phyloP scores from a whole-genome alignment of 202 grass and related monocot genomes.

The Schoenoplectus triqueter region DNA sequence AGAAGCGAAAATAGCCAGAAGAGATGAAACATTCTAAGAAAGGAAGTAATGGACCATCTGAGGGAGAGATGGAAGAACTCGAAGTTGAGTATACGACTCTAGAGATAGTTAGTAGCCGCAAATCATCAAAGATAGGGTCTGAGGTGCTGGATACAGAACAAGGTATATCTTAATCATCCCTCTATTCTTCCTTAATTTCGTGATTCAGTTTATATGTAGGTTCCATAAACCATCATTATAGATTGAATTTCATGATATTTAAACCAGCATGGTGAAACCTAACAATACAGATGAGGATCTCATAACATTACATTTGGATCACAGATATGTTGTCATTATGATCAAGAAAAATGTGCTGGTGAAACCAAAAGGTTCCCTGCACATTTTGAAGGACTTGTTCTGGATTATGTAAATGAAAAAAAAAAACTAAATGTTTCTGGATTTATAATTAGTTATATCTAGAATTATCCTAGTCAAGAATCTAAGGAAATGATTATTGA shows the following conservation, averaged over 20 bases:
- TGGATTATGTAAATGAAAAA: background rate
- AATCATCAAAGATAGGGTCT: background rate
- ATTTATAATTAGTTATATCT: background rate
- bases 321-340: background rate
- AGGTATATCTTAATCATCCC: background rate
- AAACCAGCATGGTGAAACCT: too few relatives aligned
- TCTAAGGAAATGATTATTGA: too few relatives aligned
- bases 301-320: background rate
- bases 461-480: too few relatives aligned
- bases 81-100: background rate
- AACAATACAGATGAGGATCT: too few relatives aligned
- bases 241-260: background rate
- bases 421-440: background rate
- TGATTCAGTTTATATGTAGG: background rate
- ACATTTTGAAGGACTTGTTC: background rate
- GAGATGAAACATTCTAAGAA: background rate
- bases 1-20: background rate
- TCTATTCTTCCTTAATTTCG: too few relatives aligned
- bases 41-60: background rate
- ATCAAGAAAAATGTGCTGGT: too few relatives aligned
- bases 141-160: background rate
- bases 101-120: background rate
- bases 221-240: background rate
- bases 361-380: too few relatives aligned
- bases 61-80: background rate